Base-by-base conservation (phyloP, 2,329 filamentous ascomycete genomes). In the Cadophora malorum region DNA sequence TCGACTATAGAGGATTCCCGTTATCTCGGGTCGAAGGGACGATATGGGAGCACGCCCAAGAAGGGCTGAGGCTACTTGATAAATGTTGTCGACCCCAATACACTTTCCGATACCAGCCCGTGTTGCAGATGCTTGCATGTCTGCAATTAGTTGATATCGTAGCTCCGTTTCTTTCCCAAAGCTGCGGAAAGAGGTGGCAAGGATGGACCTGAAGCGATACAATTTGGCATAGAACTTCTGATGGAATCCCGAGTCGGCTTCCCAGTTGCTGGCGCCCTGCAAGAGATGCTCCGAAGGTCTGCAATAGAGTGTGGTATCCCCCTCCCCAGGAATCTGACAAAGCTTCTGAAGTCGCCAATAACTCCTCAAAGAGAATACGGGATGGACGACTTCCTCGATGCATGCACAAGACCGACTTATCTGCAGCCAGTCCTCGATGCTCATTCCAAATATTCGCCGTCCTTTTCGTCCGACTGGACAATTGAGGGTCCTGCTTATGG, bases 91-190 rank as follows among this genome's bases (percentile, higher is more conserved):
- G 69, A 10, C 66, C 66, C 6, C 69, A 73, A 12, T 79, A 76
- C 64, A 73, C 72, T 1, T 76, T 73, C 63, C 73, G 73, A 25
- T 78, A 78, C 64, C 77, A 79, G 52, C 73, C 76, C 2, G 74
- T 76, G 0, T 65, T 78, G 19, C 78, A 79, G 62, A 76, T 78
- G 68, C 78, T 79, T 68, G 70, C 73, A 25, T 21, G 76, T 35
- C 70, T 79, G 3, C 76, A 79, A 55, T 64, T 79, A 25, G 73
- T 71, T 12, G 77, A 79, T 60, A 61, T 74, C 8, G 60, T 78
- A 31, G 67, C 74, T n/a, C 74, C 74, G 76, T 25, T 77, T 74
- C 61, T 78, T 74, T 25, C 75, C 77, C 12, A 69, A 67, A n/a
- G 71, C 67, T 9, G 50, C 70, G 12, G 71, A 75, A 45, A 68